Evolutionary conservation across 2,329 filamentous ascomycete genomes (phyloP).

Genomic region (Sclerotinia sclerotiorum): DNA sequence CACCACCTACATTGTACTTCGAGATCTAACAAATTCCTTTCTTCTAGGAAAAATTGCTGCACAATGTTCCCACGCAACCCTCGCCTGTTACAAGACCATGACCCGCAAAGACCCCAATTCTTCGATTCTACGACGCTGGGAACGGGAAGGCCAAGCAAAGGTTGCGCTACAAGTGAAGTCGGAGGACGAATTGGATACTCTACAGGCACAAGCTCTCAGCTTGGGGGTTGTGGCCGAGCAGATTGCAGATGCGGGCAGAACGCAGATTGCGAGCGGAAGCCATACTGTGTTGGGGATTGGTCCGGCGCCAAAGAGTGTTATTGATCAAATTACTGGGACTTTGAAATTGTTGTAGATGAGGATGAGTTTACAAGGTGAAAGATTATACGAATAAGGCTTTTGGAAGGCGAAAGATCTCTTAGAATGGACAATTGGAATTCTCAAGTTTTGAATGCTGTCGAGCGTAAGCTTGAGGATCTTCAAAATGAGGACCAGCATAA

Average conservation of each 20-base stretch:
- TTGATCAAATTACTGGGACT: conserved; percentile 81
- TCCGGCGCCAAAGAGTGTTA: conserved; percentile 77
- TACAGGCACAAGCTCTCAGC: conserved; percentile 77
- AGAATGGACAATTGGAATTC: neutral
- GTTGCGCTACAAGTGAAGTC: conserved; percentile 86
- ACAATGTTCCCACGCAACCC: conserved; percentile 91
- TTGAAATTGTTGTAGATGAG: conserved; percentile 73
- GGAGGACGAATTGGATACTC: conserved; percentile 74
- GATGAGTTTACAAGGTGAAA: neutral
- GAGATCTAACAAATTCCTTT: neutral
- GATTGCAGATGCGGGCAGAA: conserved; percentile 92
- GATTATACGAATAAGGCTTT: too few relatives aligned
- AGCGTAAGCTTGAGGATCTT: neutral
- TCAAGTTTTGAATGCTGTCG: neutral
- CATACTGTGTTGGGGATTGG: conserved; percentile 86
- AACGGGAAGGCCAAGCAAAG: conserved; percentile 83
- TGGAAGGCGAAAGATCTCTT: neutral
- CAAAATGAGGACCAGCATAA: neutral
- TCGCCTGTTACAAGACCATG: conserved; percentile 93
- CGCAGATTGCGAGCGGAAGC: conserved; percentile 92
- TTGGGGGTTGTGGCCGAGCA: conserved; percentile 85
- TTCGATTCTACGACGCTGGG: conserved; percentile 77
- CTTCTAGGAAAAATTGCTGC: conserved; percentile 88
- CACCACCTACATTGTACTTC: conserved; percentile 5
- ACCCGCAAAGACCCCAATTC: conserved; percentile 55